Evolutionary conservation across 2,329 filamentous ascomycete genomes (phyloP).

Genomic region (Sporothrix brasiliensis): DNA sequence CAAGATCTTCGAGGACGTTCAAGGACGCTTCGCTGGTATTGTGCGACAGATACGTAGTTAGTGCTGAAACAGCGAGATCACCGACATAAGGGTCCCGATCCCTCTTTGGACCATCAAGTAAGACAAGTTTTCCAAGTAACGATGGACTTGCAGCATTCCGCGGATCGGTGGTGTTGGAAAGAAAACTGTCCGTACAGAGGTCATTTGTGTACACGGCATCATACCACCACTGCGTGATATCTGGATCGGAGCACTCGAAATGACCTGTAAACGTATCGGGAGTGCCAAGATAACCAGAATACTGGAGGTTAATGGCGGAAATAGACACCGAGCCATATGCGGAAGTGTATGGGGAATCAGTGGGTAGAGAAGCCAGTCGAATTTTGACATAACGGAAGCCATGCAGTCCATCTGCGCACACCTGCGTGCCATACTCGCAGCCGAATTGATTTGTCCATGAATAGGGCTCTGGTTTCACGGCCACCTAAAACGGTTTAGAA

Average conservation of each 20-base stretch:
- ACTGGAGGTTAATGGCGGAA: slow-evolving; percentile 48
- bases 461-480: slow-evolving; percentile 48
- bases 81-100: slow-evolving; percentile 59
- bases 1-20: slow-evolving; percentile 56
- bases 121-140: slow-evolving; percentile 51
- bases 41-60: slow-evolving; percentile 55
- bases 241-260: slow-evolving; percentile 56
- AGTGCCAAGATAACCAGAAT: slow-evolving; percentile 52
- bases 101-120: slow-evolving; percentile 56
- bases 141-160: slow-evolving; percentile 49
- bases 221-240: slow-evolving; percentile 57
- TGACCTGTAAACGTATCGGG: slow-evolving; percentile 54
- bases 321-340: slow-evolving; percentile 50
- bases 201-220: slow-evolving; percentile 58
- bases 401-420: slow-evolving; percentile 57
- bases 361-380: slow-evolving; percentile 49
- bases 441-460: slow-evolving; percentile 52
- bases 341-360: slow-evolving; percentile 51
- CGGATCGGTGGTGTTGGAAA: slow-evolving; percentile 54
- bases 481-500: slow-evolving; percentile 43
- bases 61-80: slow-evolving; percentile 53
- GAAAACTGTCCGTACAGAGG: slow-evolving; percentile 52
- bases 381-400: slow-evolving; percentile 58
- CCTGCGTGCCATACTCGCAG: slow-evolving; percentile 48
- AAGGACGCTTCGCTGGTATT: slow-evolving; percentile 46